Evolutionary conservation across 1,139 yeast species (phyloP).

Genomic region (Scheffersomyces parashehatae): DNA sequence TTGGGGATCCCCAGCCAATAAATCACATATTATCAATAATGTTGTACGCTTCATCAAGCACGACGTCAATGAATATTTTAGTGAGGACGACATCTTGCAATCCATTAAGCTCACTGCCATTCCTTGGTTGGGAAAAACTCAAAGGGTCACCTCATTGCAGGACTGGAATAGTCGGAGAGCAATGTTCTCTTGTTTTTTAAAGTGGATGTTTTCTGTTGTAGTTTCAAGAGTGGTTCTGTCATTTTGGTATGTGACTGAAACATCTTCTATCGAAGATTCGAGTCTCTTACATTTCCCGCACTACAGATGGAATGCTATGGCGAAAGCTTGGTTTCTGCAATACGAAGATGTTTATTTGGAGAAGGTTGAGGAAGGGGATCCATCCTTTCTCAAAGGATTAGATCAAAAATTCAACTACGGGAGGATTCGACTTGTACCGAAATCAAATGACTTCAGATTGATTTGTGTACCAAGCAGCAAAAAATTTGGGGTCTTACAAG

Average conservation of each 20-base stretch:
- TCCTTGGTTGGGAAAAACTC: constrained; percentile 45
- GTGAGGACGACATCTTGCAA: constrained; percentile 22
- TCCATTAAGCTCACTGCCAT: constrained; percentile 41
- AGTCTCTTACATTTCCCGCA: constrained; percentile 57
- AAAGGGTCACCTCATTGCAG: constrained; percentile 29
- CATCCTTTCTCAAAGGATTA: constrained; percentile 2
- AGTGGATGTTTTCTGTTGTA: constrained; percentile 58
- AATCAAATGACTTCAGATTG: constrained; percentile 55
- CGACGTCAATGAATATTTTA: constrained; percentile 30
- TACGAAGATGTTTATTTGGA: constrained; percentile 37
- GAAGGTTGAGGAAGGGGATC: not conserved
- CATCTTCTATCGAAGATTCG: constrained; percentile 44
- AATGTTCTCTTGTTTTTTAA: constrained; percentile 43
- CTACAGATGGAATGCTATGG: constrained; percentile 53
- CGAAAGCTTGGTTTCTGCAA: constrained; percentile 38
- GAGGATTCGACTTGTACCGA: constrained; percentile 53
- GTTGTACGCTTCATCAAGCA: constrained; percentile 42
- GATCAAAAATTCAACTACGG: constrained; percentile 30
- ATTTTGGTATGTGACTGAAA: constrained; percentile 70
- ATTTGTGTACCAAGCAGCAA: constrained; percentile 54
- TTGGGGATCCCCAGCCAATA: constrained; percentile 59
- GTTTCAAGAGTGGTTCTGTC: constrained; percentile 49
- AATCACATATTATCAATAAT: constrained; percentile 34
- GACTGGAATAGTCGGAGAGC: constrained; percentile 33
- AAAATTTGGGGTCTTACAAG: constrained; percentile 9